A percentile compares a stretch with the other conserved stretches of the same genome.
Evolutionary conservation across 176 grass and related monocot genomes (phyloP).

Genomic region (Aegilops speltoides): DNA sequence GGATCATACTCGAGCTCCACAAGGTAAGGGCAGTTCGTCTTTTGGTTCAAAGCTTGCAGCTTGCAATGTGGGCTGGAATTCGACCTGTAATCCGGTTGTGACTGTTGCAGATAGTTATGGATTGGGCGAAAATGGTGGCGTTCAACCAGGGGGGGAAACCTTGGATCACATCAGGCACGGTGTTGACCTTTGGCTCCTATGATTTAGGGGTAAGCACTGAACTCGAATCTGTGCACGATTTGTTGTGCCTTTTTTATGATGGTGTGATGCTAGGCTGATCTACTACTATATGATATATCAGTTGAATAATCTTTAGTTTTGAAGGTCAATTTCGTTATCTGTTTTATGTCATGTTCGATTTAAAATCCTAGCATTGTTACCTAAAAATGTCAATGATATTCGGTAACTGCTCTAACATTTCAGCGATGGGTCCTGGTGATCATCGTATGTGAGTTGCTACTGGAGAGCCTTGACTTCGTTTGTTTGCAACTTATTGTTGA

Average conservation of each 20-base stretch:
- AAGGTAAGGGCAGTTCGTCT: constrained; percentile 46
- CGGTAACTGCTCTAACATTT: too few species aligned
- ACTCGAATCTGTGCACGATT: constrained; percentile 20
- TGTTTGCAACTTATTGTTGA: not conserved
- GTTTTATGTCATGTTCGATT: not conserved
- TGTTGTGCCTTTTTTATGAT: not conserved
- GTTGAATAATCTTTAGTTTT: constrained; percentile 13
- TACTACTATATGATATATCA: constrained; percentile 11
- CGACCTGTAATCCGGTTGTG: constrained; percentile 2
- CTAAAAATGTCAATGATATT: too few species aligned
- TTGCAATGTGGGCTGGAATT: constrained; percentile 18
- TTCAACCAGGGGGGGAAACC: constrained; percentile 29
- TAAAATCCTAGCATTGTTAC: not conserved
- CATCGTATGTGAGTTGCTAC: not conserved
- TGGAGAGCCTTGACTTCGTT: not conserved
- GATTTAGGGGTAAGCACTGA: constrained; percentile 62
- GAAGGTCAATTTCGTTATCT: constrained; percentile 29
- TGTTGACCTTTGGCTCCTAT: constrained; percentile 80
- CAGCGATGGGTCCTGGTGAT: not conserved
- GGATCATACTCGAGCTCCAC: constrained; percentile 48
- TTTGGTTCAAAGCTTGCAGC: not conserved
- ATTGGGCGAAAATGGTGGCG: constrained; percentile 64
- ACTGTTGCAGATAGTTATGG: constrained; percentile 62
- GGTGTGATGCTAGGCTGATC: constrained; percentile 13
- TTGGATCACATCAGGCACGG: constrained; percentile 42